Evolutionary conservation across 2,329 filamentous ascomycete genomes (phyloP), one percentile per base, ranked within the genome.

Genomic region (Stachybotrys echinatus): DNA sequence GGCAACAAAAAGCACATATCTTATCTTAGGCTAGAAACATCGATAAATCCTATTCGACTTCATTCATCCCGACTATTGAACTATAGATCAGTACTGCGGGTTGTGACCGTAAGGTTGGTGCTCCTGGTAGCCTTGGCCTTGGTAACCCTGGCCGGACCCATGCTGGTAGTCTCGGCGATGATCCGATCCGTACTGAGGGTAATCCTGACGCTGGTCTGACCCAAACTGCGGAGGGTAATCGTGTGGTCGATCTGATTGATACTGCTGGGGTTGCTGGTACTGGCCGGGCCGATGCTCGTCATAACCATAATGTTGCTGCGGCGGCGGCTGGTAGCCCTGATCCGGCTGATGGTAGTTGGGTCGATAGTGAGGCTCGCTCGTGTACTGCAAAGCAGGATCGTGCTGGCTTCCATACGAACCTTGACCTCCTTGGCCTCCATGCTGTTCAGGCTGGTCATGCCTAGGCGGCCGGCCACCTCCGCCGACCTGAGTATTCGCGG

Each of bases 401-500:
- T 53, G 10, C 4, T 46, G 27, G 44, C 14, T 17, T 7, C 42
- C 10, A 34, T 20, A 12, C 14, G 22, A 12, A 7, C 19, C 12
- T 14, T 20, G 23, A 20, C 23, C 8, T 37, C 17, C 40, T 6
- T 46, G 51, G 27, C 48, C 51, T n/a, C 55, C 52, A 38, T 57
- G 51, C 19, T 54, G 42, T n/a, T 55, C 48, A 23, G 55, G 51
- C 2, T 52, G 48, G 3, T 51, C 42, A 23, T 45, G 20, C 20
- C 14, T 14, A 17, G 12, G 39, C 12, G 48, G 3, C 40, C 19
- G 31, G 12, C 19, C 12, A 40, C 62, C 64, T 27, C 66, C 67
- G 8, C 65, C 66, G 5, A 65, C 60, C 45, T 70, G 62, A 14
- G 58, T 46, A 18, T 52, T 60, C 23, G 59, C 51, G 10, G 58